phyloP scores from a whole-genome alignment of 371 early-diverging fungal species.

The Mucor mucedo region DNA sequence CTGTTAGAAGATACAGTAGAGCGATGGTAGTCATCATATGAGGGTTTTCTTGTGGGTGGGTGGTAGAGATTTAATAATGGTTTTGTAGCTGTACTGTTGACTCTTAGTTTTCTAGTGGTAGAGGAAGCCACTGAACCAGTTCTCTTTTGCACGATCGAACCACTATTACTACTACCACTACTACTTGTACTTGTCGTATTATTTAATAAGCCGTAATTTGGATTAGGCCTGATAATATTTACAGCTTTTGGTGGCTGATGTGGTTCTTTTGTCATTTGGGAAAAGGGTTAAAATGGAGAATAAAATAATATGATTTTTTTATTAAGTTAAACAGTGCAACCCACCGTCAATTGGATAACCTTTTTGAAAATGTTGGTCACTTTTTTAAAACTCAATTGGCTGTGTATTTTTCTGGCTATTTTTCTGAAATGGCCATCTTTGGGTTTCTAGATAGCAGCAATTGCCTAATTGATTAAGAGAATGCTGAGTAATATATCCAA shows the following conservation, averaged over 20 bases:
- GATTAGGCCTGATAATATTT: slow-evolving; percentile 34
- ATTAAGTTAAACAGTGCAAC: too few species aligned
- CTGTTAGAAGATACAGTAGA: neutral
- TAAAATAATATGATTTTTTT: too few species aligned
- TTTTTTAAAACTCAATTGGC: too few species aligned
- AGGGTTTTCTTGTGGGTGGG: slow-evolving; percentile 27
- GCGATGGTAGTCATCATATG: slow-evolving; percentile 10
- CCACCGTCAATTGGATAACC: too few species aligned
- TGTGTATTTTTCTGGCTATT: too few species aligned
- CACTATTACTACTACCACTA: slow-evolving; percentile 19
- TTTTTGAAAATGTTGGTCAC: too few species aligned
- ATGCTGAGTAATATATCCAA: too few species aligned
- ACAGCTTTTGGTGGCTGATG: slow-evolving; percentile 32
- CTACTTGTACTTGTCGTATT: slow-evolving; percentile 14
- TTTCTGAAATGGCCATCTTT: too few species aligned
- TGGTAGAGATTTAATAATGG: slow-evolving; percentile 33
- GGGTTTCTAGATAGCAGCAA: too few species aligned
- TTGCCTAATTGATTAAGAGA: too few species aligned
- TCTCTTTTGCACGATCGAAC: slow-evolving; percentile 4
- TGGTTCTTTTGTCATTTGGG: slow-evolving; percentile 32
- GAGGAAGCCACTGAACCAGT: slow-evolving; percentile 21
- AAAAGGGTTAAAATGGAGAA: slow-evolving; percentile 1
- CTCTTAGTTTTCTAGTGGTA: slow-evolving; percentile 22
- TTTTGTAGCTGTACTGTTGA: slow-evolving; percentile 15
- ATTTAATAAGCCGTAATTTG: slow-evolving; percentile 1